Evolutionary conservation across 495 filamentous ascomycete genomes (phyloP).

Genomic region (Penicillium mononematosum): DNA sequence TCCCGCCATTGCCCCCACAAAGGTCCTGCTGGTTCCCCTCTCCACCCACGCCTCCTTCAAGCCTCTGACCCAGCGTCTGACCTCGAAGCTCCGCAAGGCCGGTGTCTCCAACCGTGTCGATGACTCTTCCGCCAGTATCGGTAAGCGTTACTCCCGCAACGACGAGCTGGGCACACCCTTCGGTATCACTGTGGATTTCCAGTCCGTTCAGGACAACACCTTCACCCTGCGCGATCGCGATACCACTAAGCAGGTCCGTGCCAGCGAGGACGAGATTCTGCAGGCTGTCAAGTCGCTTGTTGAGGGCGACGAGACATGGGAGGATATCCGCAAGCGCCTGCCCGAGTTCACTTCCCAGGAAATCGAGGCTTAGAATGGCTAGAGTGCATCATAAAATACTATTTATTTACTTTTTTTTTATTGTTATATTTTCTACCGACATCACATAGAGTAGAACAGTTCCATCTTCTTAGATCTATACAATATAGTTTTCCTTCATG

Average conservation of each 20-base stretch:
- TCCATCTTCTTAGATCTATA: neutral
- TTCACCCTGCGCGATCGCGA: conserved; percentile 70
- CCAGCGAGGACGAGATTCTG: conserved; percentile 63
- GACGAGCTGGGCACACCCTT: conserved; percentile 67
- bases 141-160: conserved; percentile 66
- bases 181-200: conserved; percentile 68
- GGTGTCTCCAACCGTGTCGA: conserved; percentile 65
- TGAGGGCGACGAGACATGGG: conserved; percentile 65
- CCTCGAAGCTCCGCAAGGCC: conserved; percentile 52
- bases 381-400: conserved; percentile 20
- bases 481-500: neutral
- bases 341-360: conserved; percentile 70
- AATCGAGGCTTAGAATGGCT: conserved; percentile 46
- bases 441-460: neutral
- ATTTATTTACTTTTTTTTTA: conserved; percentile 13
- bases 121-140: conserved; percentile 65
- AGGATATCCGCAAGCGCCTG: conserved; percentile 57
- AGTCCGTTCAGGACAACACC: conserved; percentile 64
- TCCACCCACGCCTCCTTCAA: conserved; percentile 59
- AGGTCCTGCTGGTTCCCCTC: conserved; percentile 67
- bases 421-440: neutral
- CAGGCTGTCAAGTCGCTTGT: conserved; percentile 59
- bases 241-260: conserved; percentile 65
- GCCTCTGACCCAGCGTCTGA: conserved; percentile 52
- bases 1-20: conserved; percentile 63